Conservation (phyloP, 768 basidiomycete genomes). For the Trichaptum fuscoviolaceum region DNA sequence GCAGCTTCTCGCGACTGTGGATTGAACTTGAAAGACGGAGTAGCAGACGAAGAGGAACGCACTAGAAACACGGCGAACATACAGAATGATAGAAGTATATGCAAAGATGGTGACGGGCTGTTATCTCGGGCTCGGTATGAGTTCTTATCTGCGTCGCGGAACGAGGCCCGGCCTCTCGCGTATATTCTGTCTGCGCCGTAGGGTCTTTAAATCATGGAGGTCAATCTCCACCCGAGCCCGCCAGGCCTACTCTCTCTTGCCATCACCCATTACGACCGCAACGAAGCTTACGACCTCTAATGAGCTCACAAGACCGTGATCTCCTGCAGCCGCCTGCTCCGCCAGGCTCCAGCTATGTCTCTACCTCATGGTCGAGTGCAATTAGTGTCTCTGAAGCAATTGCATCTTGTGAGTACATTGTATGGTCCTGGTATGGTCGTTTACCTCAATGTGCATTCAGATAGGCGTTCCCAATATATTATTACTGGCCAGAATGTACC, state of each 20-base stretch:
- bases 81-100: not conserved
- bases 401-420: conserved; percentile 45
- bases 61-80: not conserved
- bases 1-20: not conserved
- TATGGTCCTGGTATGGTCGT: not conserved
- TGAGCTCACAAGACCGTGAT: conserved; percentile 14
- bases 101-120: not conserved
- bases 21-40: not conserved
- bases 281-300: conserved; percentile 18
- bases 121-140: not conserved
- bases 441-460: conserved; percentile 28
- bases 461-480: conserved; percentile 64
- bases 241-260: not conserved
- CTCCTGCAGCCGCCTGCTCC: conserved; percentile 22
- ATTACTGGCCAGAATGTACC: conserved; percentile 54
- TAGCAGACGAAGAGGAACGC: not conserved
- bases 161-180: not conserved
- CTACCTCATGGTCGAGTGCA: conserved; percentile 44
- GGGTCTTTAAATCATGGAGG: not conserved
- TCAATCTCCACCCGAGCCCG: not conserved
- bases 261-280: not conserved
- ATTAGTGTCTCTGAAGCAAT: conserved; percentile 49
- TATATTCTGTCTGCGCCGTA: not conserved
- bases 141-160: not conserved
- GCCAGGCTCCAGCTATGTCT: conserved; percentile 28